These are phyloP conservation scores for Penicillium roqueforti DNA, from an alignment of 495 filamentous ascomycete species.

Conservation along the genomic window DNA sequence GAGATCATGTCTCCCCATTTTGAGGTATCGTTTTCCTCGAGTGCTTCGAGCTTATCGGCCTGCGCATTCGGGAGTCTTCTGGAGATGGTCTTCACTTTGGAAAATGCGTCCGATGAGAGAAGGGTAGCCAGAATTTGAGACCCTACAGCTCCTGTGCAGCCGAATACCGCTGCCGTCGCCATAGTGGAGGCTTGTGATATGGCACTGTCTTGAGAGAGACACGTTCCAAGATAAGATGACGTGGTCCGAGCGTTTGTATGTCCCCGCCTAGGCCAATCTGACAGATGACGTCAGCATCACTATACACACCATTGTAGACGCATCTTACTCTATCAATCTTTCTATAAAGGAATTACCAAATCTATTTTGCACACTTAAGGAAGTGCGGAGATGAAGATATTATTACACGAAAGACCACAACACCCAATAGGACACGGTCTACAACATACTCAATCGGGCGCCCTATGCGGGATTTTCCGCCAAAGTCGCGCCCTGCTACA, in stretches of 20 bases:
- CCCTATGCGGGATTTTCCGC: neutral
- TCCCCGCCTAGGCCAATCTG: no score
- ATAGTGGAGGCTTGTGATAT: constrained; percentile 13
- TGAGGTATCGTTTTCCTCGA: constrained; percentile 27
- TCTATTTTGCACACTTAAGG: no score
- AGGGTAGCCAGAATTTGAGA: constrained; percentile 54
- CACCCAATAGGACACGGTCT: neutral
- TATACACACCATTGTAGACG: no score
- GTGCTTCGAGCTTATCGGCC: constrained; percentile 45
- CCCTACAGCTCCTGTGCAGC: constrained; percentile 55
- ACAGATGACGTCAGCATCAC: neutral
- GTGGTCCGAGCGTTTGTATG: neutral
- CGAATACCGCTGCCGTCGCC: constrained; percentile 48
- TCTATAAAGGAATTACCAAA: no score
- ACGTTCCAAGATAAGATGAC: neutral
- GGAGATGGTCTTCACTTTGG: constrained; percentile 54
- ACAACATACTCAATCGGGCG: no score
- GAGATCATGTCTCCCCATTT: constrained; percentile 35
- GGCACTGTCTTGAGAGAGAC: neutral
- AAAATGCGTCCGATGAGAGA: constrained; percentile 39
- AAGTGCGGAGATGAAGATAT: no score
- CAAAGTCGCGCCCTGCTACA: neutral
- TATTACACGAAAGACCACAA: no score
- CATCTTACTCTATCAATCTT: no score
- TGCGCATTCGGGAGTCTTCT: constrained; percentile 45